phyloP scores from a whole-genome alignment of 2,329 filamentous ascomycete species.

The Paramyrothecium sp. region DNA sequence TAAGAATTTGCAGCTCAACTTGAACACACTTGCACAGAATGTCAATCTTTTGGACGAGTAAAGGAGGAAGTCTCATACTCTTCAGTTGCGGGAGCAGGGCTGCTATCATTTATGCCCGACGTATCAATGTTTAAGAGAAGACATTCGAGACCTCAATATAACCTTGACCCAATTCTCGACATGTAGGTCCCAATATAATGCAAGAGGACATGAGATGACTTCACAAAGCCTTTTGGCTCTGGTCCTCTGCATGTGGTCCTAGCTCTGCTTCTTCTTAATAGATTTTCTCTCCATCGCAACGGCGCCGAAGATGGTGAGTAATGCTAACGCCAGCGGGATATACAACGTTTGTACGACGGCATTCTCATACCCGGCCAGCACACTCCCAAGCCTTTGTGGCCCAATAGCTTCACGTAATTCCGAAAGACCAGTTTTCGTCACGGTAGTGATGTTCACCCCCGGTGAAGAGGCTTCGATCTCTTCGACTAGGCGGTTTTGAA shows the following conservation, averaged over 20 bases:
- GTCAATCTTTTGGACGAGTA: neutral
- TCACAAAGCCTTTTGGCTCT: too few relatives aligned
- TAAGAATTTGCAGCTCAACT: neutral
- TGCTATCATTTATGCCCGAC: too few relatives aligned
- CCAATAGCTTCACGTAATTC: slow-evolving; percentile 14
- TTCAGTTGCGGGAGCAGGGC: too few relatives aligned
- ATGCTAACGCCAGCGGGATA: slow-evolving; percentile 13
- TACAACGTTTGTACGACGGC: slow-evolving; percentile 19
- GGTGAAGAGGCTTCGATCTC: slow-evolving; percentile 14
- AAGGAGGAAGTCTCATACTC: too few relatives aligned
- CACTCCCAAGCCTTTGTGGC: slow-evolving; percentile 4
- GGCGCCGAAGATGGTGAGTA: slow-evolving; percentile 15
- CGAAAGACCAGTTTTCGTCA: slow-evolving; percentile 13
- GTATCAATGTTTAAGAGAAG: too few relatives aligned
- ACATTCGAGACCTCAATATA: too few relatives aligned
- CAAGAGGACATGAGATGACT: too few relatives aligned
- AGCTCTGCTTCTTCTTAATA: slow-evolving; percentile 14
- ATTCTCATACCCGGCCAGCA: slow-evolving; percentile 16
- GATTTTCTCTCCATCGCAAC: slow-evolving; percentile 19
- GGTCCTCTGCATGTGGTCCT: too few relatives aligned
- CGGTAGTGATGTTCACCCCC: slow-evolving; percentile 1
- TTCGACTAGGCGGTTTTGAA: slow-evolving; percentile 13
- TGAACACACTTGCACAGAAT: slow-evolving; percentile 1
- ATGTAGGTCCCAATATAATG: too few relatives aligned
- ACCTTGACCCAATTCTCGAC: too few relatives aligned